phyloP scores from a whole-genome alignment of 1,284 basidiomycete genomes.

The Omphalotus olearius region DNA sequence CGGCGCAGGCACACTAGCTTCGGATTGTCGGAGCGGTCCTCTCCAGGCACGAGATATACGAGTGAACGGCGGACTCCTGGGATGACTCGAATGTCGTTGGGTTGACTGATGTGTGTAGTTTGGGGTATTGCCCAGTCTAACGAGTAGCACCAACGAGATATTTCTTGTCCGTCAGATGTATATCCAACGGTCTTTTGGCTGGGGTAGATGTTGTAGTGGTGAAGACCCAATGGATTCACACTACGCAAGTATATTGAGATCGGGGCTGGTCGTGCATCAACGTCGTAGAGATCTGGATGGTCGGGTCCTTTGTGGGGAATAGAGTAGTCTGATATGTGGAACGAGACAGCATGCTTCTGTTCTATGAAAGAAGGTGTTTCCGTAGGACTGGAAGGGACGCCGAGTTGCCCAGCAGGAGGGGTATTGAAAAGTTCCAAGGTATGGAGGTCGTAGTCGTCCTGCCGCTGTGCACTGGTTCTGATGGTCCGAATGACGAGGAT shows the following conservation, averaged over 20 bases:
- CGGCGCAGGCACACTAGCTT: constrained; percentile 30
- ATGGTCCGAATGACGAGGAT: constrained; percentile 52
- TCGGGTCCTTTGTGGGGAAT: constrained; percentile 32
- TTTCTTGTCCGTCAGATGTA: background rate
- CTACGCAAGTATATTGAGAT: constrained; percentile 46
- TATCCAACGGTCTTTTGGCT: background rate
- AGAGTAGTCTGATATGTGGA: constrained; percentile 50
- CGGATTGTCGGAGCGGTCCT: constrained; percentile 31
- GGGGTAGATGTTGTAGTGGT: constrained; percentile 8
- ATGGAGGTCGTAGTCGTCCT: constrained; percentile 16
- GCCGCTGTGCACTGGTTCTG: constrained; percentile 17
- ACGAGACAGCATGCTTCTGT: constrained; percentile 28
- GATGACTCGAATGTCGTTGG: constrained; percentile 32
- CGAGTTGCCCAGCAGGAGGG: constrained; percentile 22
- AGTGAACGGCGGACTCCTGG: constrained; percentile 46
- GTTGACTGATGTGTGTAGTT: constrained; percentile 25
- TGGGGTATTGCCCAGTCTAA: constrained; percentile 25
- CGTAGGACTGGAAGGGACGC: background rate
- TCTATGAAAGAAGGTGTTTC: constrained; percentile 14
- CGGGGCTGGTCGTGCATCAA: constrained; percentile 38
- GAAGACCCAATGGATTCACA: constrained; percentile 17
- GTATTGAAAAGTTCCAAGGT: constrained; percentile 29
- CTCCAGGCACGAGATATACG: constrained; percentile 35
- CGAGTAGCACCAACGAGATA: constrained; percentile 23
- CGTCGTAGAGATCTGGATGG: constrained; percentile 23